Percentiles rank a stretch among this genome's conserved stretches.
These are phyloP conservation scores for Yarrowia porcina DNA, from an alignment of 805 yeast species.

Conservation along the genomic window DNA sequence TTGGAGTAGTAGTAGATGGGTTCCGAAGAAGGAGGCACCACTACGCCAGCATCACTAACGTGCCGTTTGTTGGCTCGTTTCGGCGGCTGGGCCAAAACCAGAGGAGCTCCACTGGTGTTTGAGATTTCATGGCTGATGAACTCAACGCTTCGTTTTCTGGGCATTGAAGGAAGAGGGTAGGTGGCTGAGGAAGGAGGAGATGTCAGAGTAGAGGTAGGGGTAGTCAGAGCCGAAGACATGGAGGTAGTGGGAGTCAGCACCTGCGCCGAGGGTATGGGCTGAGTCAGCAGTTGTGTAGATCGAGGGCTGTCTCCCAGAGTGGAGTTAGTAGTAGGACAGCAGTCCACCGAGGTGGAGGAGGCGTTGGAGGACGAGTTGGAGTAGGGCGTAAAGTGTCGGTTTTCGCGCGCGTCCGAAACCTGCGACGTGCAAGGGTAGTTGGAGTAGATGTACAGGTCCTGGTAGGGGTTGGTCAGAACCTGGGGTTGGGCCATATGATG, in stretches of 20 bases:
- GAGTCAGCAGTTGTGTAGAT: slow-evolving; percentile 5
- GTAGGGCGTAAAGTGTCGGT: neutral
- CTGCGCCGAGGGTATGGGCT: neutral
- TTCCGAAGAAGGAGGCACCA: neutral
- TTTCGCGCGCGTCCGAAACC: neutral
- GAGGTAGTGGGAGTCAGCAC: neutral
- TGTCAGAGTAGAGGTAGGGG: neutral
- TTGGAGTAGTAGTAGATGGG: slow-evolving; percentile 8
- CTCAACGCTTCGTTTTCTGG: neutral
- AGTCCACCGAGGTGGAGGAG: neutral
- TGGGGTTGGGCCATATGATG: neutral
- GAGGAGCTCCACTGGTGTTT: neutral
- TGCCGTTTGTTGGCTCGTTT: neutral
- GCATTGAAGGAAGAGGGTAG: neutral
- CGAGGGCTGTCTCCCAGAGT: neutral
- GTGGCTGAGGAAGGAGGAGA: neutral
- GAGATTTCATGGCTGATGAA: neutral
- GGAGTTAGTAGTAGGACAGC: neutral
- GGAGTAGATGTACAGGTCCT: slow-evolving; percentile 1
- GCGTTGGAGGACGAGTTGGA: neutral
- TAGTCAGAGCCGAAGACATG: neutral
- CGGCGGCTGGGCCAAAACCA: slow-evolving; percentile 6
- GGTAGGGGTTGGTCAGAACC: too few relatives aligned
- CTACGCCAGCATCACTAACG: neutral
- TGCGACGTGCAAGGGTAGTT: neutral